Evolutionary conservation across 345 rosid genomes (phyloP), one percentile per base, ranked within the genome.

Genomic region (Camelina neglecta): DNA sequence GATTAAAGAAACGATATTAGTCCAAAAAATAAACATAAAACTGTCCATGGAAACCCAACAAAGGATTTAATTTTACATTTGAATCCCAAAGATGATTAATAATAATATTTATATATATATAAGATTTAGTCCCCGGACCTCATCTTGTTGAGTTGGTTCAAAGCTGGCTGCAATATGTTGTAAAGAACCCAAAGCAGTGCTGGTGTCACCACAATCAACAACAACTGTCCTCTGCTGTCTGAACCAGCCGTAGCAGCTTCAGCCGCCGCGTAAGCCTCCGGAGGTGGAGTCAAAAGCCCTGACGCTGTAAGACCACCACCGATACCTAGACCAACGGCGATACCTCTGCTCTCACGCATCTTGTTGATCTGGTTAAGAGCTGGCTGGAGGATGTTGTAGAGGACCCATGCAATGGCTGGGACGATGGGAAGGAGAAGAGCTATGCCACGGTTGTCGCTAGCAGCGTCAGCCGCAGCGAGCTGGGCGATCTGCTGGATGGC

Each of bases 91-190:
- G 60, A 77, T 63, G 49, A 45, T 55, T 69, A 42, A 45, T 45
- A 41, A 16, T 59, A 38, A 2, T 53, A 49, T 44, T 54, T 33
- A 33, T 33, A 33, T 33, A 33, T 62, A 26, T 64, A 63, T 23
- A 65, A 65, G 63, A 13, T 31, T 23, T 74, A 64, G 9, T 66
- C 83, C 67, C 72, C 24, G 64, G 95, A 86, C 84, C 96, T 88
- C 98, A 94, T 94, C 77, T 70, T 83, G 84, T 91, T 86, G 83
- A 94, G 70, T 71, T 94, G 98, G 89, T 94, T 94, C 89, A 94
- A 76, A 39, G 98, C 98, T 3, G 98, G 98, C 74, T 92, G 97
- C 79, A 92, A 81, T 56, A 94, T 94, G 42, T 94, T 94, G 87
- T 87, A 94, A 12, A 85, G 89, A 64, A 94, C 98, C 98, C 97